Conservation (phyloP, 1,139 yeast species). For the Entelexis sorbosivorans region DNA sequence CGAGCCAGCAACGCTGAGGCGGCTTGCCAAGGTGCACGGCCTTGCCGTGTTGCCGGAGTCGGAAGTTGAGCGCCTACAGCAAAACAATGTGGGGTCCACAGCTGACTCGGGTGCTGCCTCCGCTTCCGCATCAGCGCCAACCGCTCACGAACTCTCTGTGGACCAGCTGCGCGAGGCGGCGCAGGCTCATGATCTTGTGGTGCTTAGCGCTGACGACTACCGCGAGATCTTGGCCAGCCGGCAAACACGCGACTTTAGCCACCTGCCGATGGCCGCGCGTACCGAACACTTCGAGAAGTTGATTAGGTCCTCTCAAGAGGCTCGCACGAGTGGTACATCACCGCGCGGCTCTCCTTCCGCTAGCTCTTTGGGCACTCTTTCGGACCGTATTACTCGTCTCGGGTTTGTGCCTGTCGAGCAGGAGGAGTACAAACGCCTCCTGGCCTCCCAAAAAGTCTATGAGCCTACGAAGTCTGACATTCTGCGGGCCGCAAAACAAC, state of each 20-base stretch:
- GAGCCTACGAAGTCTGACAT: conserved; percentile 33
- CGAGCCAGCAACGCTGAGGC: conserved; percentile 15
- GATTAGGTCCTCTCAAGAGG: conserved; percentile 16
- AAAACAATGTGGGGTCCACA: neutral
- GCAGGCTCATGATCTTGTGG: conserved; percentile 13
- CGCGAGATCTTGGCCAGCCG: conserved; percentile 14
- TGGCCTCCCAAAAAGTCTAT: conserved; percentile 29
- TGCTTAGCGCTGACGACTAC: conserved; percentile 21
- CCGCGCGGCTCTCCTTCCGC: conserved; percentile 14
- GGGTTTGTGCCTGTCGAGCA: conserved; percentile 32
- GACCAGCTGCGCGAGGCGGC: conserved; percentile 25
- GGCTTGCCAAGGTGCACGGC: conserved; percentile 14
- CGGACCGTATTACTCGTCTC: conserved; percentile 29
- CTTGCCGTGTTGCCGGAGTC: conserved; percentile 24
- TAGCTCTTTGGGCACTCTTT: conserved; percentile 13
- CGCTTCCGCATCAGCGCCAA: conserved; percentile 18
- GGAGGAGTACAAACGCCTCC: conserved; percentile 32
- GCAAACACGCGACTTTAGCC: conserved; percentile 15
- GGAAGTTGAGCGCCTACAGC: conserved; percentile 23
- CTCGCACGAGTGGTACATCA: conserved; percentile 8
- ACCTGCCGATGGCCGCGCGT: conserved; percentile 30
- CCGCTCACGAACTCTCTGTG: conserved; percentile 24
- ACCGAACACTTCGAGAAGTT: conserved; percentile 31
- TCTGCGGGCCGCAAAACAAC: conserved; percentile 31
- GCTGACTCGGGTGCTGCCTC: neutral